Percentiles rank a stretch among this genome's conserved stretches.
These are phyloP conservation scores for Vinca minor DNA, from an alignment of 257 asterid genomes.

Conservation along the genomic window DNA sequence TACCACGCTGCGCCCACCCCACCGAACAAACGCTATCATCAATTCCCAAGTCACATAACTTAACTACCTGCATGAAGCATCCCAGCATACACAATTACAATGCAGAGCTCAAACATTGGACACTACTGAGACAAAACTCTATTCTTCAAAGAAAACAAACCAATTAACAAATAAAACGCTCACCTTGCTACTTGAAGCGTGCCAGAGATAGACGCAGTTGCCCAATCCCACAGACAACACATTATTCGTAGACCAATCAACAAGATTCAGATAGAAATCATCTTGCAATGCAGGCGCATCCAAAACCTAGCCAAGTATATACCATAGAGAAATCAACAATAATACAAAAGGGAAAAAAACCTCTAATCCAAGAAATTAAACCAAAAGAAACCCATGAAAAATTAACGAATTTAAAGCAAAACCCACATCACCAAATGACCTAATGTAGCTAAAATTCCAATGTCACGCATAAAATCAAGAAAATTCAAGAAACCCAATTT, in stretches of 20 bases:
- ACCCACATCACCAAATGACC: too few species aligned
- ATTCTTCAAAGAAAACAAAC: neutral
- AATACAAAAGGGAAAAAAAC: too few species aligned
- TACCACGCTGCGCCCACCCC: constrained; percentile 87
- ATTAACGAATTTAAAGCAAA: too few species aligned
- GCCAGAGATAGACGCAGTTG: constrained; percentile 87
- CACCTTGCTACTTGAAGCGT: constrained; percentile 95
- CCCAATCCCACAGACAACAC: constrained; percentile 92
- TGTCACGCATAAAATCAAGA: neutral
- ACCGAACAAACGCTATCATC: constrained; percentile 87
- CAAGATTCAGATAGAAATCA: constrained; percentile 90
- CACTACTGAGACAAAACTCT: neutral
- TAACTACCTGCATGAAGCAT: constrained; percentile 58
- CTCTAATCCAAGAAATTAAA: too few species aligned
- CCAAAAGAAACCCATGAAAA: too few species aligned
- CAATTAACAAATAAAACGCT: constrained; percentile 5
- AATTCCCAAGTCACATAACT: constrained; percentile 77
- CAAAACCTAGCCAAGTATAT: constrained; percentile 45
- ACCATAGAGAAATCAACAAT: neutral
- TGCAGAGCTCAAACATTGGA: neutral
- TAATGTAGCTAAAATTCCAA: too few species aligned
- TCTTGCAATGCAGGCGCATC: constrained; percentile 97
- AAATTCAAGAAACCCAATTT: constrained; percentile 10
- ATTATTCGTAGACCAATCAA: constrained; percentile 87
- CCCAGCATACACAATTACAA: neutral